A percentile compares a stretch with the other conserved stretches of the same genome.
Conservation (phyloP, 2,329 filamentous ascomycete genomes). For the Colletotrichum viniferum region DNA sequence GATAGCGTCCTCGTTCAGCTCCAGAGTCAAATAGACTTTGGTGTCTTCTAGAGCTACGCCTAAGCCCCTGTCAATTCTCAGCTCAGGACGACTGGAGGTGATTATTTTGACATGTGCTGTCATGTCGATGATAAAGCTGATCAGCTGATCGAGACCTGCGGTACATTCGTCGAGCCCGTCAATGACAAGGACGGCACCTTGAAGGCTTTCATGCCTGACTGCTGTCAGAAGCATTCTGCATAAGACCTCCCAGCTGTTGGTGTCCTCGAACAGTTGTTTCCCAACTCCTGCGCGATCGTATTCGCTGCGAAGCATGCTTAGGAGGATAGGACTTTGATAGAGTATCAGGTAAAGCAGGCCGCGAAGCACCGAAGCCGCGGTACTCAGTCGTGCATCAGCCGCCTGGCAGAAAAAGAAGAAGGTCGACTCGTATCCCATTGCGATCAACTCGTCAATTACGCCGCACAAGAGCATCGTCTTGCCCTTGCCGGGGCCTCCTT, state of each 20-base stretch:
- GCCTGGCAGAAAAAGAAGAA: conserved; percentile 48
- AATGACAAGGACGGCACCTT: conserved; percentile 38
- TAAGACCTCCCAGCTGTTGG: no score
- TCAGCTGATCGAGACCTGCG: conserved; percentile 26
- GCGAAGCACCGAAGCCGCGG: conserved; percentile 41
- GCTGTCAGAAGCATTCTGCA: conserved; percentile 48
- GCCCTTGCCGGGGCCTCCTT: conserved; percentile 42
- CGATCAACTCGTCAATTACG: conserved; percentile 36
- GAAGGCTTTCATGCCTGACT: conserved; percentile 36
- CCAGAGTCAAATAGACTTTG: conserved; percentile 32
- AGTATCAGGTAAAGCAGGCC: conserved; percentile 47
- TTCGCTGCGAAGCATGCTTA: no score
- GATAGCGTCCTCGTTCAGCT: conserved; percentile 40
- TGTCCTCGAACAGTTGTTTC: no score
- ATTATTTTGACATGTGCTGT: conserved; percentile 43
- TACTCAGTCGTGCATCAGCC: conserved; percentile 40
- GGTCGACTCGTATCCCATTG: background rate
- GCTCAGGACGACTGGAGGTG: no score
- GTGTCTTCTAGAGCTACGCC: conserved; percentile 3
- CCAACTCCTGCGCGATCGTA: no score
- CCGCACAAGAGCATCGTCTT: conserved; percentile 48
- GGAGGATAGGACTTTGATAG: background rate
- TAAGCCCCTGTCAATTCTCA: no score
- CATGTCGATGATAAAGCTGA: conserved; percentile 33
- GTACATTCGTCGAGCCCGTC: conserved; percentile 9